phyloP scores from a whole-genome alignment of 495 filamentous ascomycete species.

The Lasiosphaeria ovina region DNA sequence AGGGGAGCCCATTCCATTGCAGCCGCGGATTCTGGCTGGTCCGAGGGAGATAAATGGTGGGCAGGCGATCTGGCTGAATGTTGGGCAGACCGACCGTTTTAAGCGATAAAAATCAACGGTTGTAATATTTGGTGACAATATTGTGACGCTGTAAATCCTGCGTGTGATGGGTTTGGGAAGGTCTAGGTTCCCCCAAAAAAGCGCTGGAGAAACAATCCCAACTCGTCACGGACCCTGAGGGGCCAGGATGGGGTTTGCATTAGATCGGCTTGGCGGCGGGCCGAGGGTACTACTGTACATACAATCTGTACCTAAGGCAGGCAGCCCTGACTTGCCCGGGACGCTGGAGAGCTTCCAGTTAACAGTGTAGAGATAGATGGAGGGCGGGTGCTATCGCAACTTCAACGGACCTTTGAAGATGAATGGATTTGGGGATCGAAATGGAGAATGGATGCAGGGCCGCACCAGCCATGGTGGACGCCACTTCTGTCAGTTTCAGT shows the following conservation, averaged over 20 bases:
- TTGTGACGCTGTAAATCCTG: neutral
- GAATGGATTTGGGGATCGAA: no score
- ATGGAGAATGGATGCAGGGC: no score
- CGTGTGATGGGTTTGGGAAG: no score
- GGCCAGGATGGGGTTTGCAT: neutral
- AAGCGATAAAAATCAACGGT: neutral
- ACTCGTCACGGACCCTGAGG: neutral
- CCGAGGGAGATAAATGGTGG: neutral
- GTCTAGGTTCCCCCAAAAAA: no score
- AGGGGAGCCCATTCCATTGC: neutral
- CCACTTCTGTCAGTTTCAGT: no score
- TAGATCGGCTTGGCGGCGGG: constrained; percentile 1
- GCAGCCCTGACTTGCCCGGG: no score
- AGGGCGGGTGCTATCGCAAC: no score
- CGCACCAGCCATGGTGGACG: no score
- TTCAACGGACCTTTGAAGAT: no score
- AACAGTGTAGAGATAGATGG: no score
- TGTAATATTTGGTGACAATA: neutral
- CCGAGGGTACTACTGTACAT: neutral
- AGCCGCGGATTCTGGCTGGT: neutral
- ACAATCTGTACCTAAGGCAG: no score
- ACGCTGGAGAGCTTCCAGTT: no score
- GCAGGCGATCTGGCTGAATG: neutral
- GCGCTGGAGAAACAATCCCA: neutral
- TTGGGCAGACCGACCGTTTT: neutral